Evolutionary conservation across 495 filamentous ascomycete species (phyloP), one percentile per base, ranked within the genome.

Genomic region (Penicillium alfredii): DNA sequence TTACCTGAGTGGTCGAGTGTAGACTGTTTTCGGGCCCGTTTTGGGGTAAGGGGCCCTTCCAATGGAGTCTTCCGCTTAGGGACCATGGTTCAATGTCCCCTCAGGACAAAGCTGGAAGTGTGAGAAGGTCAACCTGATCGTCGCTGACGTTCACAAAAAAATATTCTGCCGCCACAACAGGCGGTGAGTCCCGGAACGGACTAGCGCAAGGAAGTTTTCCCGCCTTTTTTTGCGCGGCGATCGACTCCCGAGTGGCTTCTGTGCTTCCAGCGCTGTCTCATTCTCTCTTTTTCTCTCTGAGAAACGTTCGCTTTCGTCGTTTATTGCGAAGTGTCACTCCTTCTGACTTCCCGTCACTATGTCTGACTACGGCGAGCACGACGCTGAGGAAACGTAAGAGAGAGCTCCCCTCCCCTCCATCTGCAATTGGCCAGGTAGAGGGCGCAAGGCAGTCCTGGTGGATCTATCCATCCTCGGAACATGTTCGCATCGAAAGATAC

Each of bases 361-460:
- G 88, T 93, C 86, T 56, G 88, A 94, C 68, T 87, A 81, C 65
- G 88, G 53, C 34, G 82, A 79, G 40, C 74, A 84, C 51, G 73
- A 75, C 30, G 80, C 71, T 44, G 75, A 76, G 45, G 81, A 79
- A 41, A 63, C 40, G 63, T 68, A 63, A 60, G 55, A 39, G 34
- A 40, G 41, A 43, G 29, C 40, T 33, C 36, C 37, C 47, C 30
- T 14, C 35, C 13, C n/a, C n/a, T n/a, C n/a, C n/a, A n/a, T n/a
- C n/a, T n/a, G n/a, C n/a, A n/a, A n/a, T n/a, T n/a, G n/a, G n/a
- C n/a, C n/a, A n/a, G n/a, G n/a, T n/a, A n/a, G n/a, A n/a, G n/a
- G n/a, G n/a, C n/a, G n/a, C n/a, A n/a, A n/a, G n/a, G n/a, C n/a
- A n/a, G n/a, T 35, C 42, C 37, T 40, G 23, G 29, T 19, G 35